Conservation (phyloP, 139 green algal species). For the Chlorella ohadii region DNA sequence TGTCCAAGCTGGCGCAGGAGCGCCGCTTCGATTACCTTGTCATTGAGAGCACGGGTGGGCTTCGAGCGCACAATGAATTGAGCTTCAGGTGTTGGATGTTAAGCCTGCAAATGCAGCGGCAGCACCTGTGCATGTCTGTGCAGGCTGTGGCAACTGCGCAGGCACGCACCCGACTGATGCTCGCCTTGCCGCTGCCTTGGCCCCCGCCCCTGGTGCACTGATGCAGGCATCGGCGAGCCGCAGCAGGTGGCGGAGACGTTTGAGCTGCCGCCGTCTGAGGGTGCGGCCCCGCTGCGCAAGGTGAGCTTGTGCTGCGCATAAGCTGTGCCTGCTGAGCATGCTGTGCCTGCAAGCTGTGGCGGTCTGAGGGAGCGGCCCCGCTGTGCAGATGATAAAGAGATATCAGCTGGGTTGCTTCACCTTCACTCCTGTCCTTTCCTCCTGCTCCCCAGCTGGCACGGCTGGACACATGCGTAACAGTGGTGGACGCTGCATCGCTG, state of each 20-base stretch:
- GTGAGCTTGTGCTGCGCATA: neutral
- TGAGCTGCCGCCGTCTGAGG: conserved; percentile 39
- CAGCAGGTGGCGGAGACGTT: conserved; percentile 75
- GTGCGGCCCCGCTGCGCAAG: conserved; percentile 41
- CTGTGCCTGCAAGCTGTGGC: neutral
- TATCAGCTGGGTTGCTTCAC: too few relatives aligned
- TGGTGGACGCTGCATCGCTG: conserved; percentile 52
- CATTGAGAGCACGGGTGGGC: conserved; percentile 73
- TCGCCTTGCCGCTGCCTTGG: too few relatives aligned
- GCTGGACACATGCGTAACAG: conserved; percentile 78
- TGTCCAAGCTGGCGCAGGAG: conserved; percentile 58
- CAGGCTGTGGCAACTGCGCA: too few relatives aligned
- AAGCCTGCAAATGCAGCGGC: too few relatives aligned
- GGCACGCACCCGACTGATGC: too few relatives aligned
- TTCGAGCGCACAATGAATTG: too few relatives aligned
- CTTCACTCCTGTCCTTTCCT: too few relatives aligned
- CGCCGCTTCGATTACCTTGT: conserved; percentile 80
- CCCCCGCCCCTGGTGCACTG: too few relatives aligned
- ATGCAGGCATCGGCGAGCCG: conserved; percentile 81
- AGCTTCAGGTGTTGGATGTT: too few relatives aligned
- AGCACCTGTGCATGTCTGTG: too few relatives aligned
- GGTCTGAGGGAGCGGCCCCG: too few relatives aligned
- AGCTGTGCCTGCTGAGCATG: neutral
- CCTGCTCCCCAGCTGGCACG: conserved; percentile 41
- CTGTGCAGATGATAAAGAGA: too few relatives aligned